These are phyloP conservation scores for Schizochytrium sp. DNA, from an alignment of 108 stramenopile species.

Conservation along the genomic window DNA sequence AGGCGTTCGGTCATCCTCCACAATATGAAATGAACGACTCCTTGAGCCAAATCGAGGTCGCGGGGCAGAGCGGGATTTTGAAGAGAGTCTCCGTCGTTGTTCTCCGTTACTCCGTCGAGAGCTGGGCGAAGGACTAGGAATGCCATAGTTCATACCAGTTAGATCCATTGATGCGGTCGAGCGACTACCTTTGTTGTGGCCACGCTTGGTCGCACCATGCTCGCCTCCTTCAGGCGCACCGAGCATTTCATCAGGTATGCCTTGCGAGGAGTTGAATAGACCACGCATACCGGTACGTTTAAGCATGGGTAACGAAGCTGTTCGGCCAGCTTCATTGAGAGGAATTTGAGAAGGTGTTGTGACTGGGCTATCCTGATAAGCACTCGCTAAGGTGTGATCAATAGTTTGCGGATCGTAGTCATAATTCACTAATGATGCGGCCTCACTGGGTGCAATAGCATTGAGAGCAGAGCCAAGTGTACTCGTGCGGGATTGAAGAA, in stretches of 20 bases:
- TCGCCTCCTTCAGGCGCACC: not conserved
- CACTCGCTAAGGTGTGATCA: too few species aligned
- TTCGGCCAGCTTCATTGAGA: not conserved
- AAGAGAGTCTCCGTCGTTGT: not conserved
- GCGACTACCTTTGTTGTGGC: too few species aligned
- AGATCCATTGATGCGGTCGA: too few species aligned
- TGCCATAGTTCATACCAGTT: not conserved
- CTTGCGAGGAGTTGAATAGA: not conserved
- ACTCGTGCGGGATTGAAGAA: not conserved
- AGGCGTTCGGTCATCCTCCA: not conserved
- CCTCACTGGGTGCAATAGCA: too few species aligned
- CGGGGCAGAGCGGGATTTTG: not conserved
- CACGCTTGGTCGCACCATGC: too few species aligned
- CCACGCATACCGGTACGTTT: slow-evolving; percentile 20
- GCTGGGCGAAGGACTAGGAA: not conserved
- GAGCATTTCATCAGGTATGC: not conserved
- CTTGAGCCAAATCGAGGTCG: not conserved
- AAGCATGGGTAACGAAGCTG: not conserved
- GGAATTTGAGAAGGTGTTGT: too few species aligned
- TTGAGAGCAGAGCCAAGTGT: too few species aligned
- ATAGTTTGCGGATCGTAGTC: too few species aligned
- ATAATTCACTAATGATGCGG: too few species aligned
- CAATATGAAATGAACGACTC: not conserved
- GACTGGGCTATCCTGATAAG: too few species aligned
- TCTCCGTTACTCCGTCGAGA: not conserved